Evolutionary conservation across 257 asterid genomes (phyloP).

Genomic region (Prunella vulgaris): DNA sequence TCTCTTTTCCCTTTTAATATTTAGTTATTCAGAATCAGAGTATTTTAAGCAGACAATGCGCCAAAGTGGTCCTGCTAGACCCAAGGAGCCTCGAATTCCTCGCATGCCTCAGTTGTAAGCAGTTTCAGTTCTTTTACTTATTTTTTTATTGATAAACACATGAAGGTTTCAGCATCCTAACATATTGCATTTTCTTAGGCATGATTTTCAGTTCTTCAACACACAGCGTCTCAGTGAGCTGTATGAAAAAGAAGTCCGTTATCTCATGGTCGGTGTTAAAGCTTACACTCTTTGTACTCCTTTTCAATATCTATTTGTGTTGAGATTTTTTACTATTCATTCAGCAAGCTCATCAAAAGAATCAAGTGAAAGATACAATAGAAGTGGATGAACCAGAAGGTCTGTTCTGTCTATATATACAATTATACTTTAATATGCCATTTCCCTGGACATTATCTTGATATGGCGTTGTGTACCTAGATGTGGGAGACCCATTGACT

Average conservation of each 20-base stretch:
- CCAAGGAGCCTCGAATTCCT: constrained; percentile 98
- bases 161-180: constrained; percentile 17
- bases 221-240: constrained; percentile 97
- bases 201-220: constrained; percentile 97
- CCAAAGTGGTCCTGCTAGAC: constrained; percentile 87
- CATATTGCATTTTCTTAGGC: constrained; percentile 50
- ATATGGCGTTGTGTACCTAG: constrained; percentile 35
- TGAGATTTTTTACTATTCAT: constrained; percentile 16
- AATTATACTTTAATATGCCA: not conserved
- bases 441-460: constrained; percentile 18
- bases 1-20: not conserved
- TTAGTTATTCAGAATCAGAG: constrained; percentile 93
- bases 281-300: constrained; percentile 4
- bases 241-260: constrained; percentile 97
- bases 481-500: constrained; percentile 93
- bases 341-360: constrained; percentile 77
- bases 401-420: constrained; percentile 14
- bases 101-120: constrained; percentile 99
- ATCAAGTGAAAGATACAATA: constrained; percentile 83
- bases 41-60: constrained; percentile 99
- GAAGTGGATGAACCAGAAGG: constrained; percentile 97
- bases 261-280: constrained; percentile 71
- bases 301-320: constrained; percentile 8
- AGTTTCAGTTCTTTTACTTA: constrained; percentile 12
- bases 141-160: not conserved